phyloP scores from a whole-genome alignment of 2,329 filamentous ascomycete genomes.

The Chaetoscypha palmicola region DNA sequence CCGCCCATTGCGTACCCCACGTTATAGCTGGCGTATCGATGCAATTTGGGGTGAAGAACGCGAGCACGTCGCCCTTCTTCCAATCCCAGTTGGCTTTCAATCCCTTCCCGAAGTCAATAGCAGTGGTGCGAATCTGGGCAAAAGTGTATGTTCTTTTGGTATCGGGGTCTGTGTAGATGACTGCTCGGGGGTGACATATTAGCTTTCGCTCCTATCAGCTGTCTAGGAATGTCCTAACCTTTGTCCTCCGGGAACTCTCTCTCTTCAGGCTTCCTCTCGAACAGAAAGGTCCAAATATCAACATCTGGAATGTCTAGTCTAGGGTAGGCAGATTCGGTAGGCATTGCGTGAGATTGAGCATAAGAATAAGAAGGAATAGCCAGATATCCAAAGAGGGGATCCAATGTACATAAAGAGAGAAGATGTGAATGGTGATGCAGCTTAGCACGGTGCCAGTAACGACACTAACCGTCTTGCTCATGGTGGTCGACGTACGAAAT shows the following conservation, averaged over 20 bases:
- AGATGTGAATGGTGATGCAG: conserved; percentile 15
- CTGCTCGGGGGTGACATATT: conserved; percentile 38
- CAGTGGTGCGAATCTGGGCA: conserved; percentile 55
- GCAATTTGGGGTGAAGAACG: conserved; percentile 75
- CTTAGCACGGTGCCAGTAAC: conserved; percentile 21
- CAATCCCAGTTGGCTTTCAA: conserved; percentile 69
- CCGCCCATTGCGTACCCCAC: conserved; percentile 78
- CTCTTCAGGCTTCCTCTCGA: conserved; percentile 60
- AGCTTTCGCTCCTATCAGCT: background rate
- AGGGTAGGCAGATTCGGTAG: conserved; percentile 23
- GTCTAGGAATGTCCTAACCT: conserved; percentile 41
- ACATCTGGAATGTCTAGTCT: conserved; percentile 60
- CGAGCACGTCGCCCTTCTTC: conserved; percentile 77
- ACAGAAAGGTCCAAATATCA: conserved; percentile 73
- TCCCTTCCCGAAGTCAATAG: conserved; percentile 72
- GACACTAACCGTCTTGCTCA: conserved; percentile 18
- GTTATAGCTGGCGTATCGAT: conserved; percentile 74
- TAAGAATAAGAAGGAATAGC: conserved; percentile 22
- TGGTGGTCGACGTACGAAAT: conserved; percentile 3
- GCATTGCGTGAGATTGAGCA: conserved; percentile 28
- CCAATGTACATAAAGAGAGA: conserved; percentile 24
- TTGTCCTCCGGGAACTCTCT: conserved; percentile 63
- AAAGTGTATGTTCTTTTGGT: conserved; percentile 65
- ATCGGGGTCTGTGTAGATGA: conserved; percentile 70
- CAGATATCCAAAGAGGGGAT: conserved; percentile 23